Conservation (phyloP, 169 alveolate species). For the Plasmodium vinckei region DNA sequence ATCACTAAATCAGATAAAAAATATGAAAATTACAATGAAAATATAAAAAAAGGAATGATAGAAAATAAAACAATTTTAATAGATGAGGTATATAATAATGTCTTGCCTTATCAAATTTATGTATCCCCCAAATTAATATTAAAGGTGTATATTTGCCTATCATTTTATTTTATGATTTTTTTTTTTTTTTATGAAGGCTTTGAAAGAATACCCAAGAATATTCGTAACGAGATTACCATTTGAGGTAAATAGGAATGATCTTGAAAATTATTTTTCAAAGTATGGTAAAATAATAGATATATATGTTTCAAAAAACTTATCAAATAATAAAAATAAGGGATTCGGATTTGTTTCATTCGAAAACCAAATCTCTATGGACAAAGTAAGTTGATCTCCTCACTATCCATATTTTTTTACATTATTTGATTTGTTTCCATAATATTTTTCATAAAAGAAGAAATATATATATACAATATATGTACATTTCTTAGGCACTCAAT, state of each 20-base stretch:
- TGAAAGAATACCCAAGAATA: conserved; percentile 75
- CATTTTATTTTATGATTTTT: neutral
- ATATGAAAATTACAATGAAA: neutral
- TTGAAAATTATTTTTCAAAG: conserved; percentile 80
- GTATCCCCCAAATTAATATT: neutral
- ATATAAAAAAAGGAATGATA: neutral
- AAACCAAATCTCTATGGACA: conserved; percentile 74
- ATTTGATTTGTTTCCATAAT: neutral
- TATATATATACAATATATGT: neutral
- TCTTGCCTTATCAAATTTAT: no score
- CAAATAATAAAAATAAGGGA: conserved; percentile 80
- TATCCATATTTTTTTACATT: neutral
- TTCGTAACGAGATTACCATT: conserved; percentile 83
- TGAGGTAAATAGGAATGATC: conserved; percentile 83
- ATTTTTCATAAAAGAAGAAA: neutral
- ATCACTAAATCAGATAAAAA: no score
- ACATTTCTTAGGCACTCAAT: conserved; percentile 75
- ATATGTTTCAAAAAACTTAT: conserved; percentile 27
- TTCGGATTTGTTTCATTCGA: conserved; percentile 88
- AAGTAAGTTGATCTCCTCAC: conserved; percentile 30
- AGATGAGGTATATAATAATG: neutral
- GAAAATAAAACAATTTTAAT: conserved; percentile 12
- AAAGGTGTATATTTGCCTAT: neutral
- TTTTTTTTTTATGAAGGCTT: conserved; percentile 5
- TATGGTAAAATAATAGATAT: conserved; percentile 57